Percentiles rank a stretch among this genome's conserved stretches.
Conservation (phyloP, 2,329 filamentous ascomycete species). For the Venturia oleaginea region DNA sequence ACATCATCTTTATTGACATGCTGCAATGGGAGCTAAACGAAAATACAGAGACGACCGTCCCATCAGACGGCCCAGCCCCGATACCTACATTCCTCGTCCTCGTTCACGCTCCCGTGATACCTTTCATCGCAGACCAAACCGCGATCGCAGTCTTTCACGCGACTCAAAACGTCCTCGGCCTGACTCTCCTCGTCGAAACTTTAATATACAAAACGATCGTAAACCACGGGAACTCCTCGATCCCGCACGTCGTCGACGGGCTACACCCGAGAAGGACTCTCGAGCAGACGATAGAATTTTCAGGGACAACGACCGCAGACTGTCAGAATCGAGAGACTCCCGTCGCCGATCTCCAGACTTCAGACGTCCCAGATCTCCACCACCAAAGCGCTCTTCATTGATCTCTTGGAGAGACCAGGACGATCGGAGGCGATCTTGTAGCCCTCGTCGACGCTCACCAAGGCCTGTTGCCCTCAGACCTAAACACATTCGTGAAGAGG, state of each 20-base stretch:
- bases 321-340: constrained; percentile 4
- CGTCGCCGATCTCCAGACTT: constrained; percentile 9
- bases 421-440: background rate
- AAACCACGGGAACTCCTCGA: constrained; percentile 18
- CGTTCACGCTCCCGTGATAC: constrained; percentile 22
- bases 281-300: background rate
- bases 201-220: constrained; percentile 17
- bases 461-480: background rate
- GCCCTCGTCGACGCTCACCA: background rate
- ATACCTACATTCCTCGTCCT: constrained; percentile 22
- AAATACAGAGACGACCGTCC: constrained; percentile 25
- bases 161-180: background rate
- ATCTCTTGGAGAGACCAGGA: background rate
- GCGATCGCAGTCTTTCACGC: constrained; percentile 19
- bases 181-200: constrained; percentile 12
- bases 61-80: constrained; percentile 25
- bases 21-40: background rate
- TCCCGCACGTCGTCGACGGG: constrained; percentile 14
- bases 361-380: constrained; percentile 6
- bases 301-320: background rate
- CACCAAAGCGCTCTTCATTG: background rate
- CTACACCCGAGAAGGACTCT: constrained; percentile 12
- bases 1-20: background rate
- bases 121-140: background rate
- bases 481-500: background rate